Evolutionary conservation across 202 grass and related monocot genomes (phyloP).

Genomic region (Zoysia matrella): DNA sequence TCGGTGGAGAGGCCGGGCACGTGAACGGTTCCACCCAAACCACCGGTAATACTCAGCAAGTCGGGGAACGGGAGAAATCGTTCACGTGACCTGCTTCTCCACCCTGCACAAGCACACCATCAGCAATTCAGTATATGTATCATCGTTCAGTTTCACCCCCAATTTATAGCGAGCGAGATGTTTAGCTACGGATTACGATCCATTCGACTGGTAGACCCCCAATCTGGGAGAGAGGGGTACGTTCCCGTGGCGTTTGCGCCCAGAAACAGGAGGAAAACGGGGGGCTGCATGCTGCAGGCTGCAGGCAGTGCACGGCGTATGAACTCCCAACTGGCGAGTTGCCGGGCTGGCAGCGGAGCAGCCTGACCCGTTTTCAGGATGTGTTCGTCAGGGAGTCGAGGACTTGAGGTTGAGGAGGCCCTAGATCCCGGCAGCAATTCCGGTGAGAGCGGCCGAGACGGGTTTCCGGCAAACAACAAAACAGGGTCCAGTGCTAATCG

Average conservation of each 20-base stretch:
- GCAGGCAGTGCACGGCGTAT: too few species aligned
- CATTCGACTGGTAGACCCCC: not conserved
- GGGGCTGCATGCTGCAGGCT: too few species aligned
- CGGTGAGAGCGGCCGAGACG: not conserved
- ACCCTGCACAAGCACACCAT: conserved; percentile 41
- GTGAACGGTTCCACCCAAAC: conserved; percentile 35
- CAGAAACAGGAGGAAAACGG: conserved; percentile 28
- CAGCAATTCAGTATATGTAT: not conserved
- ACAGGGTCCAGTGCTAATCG: too few species aligned
- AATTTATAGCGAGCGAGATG: conserved; percentile 15
- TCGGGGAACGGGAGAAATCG: not conserved
- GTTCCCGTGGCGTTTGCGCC: not conserved
- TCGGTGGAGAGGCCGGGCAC: conserved; percentile 57
- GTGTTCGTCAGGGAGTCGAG: not conserved
- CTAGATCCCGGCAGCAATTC: not conserved
- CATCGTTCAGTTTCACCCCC: not conserved
- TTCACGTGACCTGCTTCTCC: conserved; percentile 69
- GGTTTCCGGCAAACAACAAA: too few species aligned
- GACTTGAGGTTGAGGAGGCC: not conserved
- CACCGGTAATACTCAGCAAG: too few species aligned
- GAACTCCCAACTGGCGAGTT: not conserved
- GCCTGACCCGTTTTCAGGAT: not conserved
- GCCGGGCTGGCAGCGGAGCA: conserved; percentile 20
- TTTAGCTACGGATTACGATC: not conserved
- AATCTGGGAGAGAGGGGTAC: not conserved